Evolutionary conservation across 192 early-diverging fungal genomes (phyloP).

Genomic region (Backusella australiensis): DNA sequence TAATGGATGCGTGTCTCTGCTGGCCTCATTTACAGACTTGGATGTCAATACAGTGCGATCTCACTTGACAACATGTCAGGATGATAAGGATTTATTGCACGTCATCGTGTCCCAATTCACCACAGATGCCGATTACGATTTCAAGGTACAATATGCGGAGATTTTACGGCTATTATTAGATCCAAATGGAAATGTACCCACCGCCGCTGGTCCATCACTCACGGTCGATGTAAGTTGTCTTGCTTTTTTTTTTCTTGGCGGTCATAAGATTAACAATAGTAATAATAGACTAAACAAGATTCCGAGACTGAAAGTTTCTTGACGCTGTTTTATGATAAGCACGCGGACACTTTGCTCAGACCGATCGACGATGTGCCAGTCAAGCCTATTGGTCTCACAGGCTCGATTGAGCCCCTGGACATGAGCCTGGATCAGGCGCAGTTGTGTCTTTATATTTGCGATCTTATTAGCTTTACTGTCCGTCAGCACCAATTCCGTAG

Average conservation of each 20-base stretch:
- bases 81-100: conserved; percentile 57
- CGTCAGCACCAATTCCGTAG: conserved; percentile 71
- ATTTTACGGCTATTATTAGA: conserved; percentile 78
- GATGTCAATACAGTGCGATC: conserved; percentile 75
- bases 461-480: conserved; percentile 74
- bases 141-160: conserved; percentile 72
- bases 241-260: not conserved
- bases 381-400: conserved; percentile 28
- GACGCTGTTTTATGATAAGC: conserved; percentile 72
- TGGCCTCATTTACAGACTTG: conserved; percentile 73
- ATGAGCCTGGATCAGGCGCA: conserved; percentile 37
- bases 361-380: conserved; percentile 56
- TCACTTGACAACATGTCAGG: conserved; percentile 62
- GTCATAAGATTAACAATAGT: not conserved
- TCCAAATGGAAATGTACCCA: conserved; percentile 26
- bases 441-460: conserved; percentile 63
- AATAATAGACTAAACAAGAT: conserved; percentile 33
- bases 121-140: conserved; percentile 57
- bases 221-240: conserved; percentile 28
- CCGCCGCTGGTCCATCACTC: conserved; percentile 23
- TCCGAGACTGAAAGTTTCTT: conserved; percentile 76
- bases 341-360: conserved; percentile 56
- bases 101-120: conserved; percentile 66
- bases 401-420: conserved; percentile 8
- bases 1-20: conserved; percentile 65